These are phyloP conservation scores for Acorus calamus DNA, from an alignment of 106 monocot genomes.

Conservation along the genomic window DNA sequence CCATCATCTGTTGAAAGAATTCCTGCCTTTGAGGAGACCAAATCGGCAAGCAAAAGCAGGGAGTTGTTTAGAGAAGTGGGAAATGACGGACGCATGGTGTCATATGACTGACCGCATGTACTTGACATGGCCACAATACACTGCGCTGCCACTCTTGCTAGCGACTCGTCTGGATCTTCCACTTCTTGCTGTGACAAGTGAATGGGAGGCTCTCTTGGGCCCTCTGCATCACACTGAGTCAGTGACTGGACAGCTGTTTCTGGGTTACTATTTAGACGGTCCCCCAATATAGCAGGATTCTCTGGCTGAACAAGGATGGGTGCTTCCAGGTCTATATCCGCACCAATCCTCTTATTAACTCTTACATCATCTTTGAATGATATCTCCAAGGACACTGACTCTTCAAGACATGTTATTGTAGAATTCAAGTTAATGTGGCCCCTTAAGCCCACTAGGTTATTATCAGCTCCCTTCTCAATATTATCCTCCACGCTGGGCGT, in stretches of 20 bases:
- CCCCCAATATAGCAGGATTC: not conserved
- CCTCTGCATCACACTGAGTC: not conserved
- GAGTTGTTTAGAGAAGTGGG: constrained; percentile 1
- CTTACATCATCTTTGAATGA: constrained; percentile 3
- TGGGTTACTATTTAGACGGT: not conserved
- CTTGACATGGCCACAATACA: constrained; percentile 36
- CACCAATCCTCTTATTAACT: constrained; percentile 4
- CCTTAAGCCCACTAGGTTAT: not conserved
- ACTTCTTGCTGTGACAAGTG: not conserved
- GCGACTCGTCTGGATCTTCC: constrained; percentile 9
- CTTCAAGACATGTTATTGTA: not conserved
- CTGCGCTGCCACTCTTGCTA: constrained; percentile 35
- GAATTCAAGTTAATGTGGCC: constrained; percentile 13
- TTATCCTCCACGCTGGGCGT: not conserved
- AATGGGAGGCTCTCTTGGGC: not conserved
- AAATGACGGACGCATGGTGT: not conserved
- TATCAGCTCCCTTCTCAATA: not conserved
- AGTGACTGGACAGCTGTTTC: not conserved
- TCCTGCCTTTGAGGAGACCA: constrained; percentile 5
- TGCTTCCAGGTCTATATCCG: constrained; percentile 16
- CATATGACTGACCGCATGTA: not conserved
- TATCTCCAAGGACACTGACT: not conserved
- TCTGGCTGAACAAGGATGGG: not conserved
- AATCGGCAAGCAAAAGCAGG: constrained; percentile 32
- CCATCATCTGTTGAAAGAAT: constrained; percentile 9